Evolutionary conservation across 2,329 filamentous ascomycete species (phyloP).

Genomic region (Aspergillus fijiensis): DNA sequence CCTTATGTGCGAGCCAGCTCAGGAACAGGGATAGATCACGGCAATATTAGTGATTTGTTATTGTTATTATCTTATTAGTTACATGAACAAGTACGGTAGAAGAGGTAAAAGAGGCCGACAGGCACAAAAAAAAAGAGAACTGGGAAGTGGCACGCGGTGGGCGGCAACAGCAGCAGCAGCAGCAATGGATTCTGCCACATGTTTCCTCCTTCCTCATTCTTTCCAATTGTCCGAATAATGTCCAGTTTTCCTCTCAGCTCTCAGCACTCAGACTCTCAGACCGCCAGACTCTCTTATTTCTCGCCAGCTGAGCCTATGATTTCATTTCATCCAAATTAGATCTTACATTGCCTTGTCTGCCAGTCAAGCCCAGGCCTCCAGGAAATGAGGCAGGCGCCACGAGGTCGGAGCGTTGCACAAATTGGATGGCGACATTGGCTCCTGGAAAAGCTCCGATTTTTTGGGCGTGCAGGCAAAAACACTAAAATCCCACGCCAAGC

Average conservation of each 20-base stretch:
- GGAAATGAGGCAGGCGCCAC: conserved; percentile 3
- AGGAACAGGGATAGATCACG: neutral
- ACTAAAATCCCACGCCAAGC: neutral
- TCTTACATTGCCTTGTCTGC: neutral
- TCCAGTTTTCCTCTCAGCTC: neutral
- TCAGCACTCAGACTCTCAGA: neutral
- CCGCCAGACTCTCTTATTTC: neutral
- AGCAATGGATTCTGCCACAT: no score
- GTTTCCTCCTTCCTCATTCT: no score
- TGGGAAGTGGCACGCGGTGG: neutral
- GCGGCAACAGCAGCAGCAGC: no score
- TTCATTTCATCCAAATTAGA: neutral
- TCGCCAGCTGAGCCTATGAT: neutral
- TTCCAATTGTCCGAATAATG: no score
- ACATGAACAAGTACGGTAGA: no score
- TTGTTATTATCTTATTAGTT: no score
- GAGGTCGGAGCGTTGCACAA: conserved; percentile 4
- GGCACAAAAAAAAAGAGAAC: neutral
- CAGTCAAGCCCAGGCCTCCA: neutral
- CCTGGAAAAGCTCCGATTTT: neutral
- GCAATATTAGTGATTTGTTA: neutral
- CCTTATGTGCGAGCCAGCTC: conserved; percentile 5
- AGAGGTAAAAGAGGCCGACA: no score
- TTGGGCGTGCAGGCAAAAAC: neutral
- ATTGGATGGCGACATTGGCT: conserved; percentile 1